These are phyloP conservation scores for Taxillus chinensis DNA, from an alignment of 164 flowering plant species.

Conservation along the genomic window DNA sequence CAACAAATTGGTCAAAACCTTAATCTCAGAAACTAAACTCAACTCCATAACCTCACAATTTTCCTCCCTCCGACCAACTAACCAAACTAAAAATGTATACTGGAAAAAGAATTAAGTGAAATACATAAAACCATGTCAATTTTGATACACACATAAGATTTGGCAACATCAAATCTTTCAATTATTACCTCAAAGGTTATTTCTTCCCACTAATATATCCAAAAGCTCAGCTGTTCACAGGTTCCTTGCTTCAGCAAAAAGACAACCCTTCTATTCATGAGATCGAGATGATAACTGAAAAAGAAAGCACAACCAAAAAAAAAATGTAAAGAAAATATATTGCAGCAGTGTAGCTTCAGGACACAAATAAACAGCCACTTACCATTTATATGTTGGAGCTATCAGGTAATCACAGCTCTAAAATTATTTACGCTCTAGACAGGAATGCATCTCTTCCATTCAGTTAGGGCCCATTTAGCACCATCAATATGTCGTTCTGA, in stretches of 20 bases:
- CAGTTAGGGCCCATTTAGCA: conserved; percentile 3
- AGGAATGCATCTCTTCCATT: conserved; percentile 4
- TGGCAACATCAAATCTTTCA: neutral
- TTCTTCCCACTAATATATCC: neutral
- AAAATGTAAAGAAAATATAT: neutral
- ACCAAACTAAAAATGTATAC: too few species aligned
- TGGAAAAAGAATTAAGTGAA: too few species aligned
- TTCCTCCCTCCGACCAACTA: neutral
- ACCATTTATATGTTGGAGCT: neutral
- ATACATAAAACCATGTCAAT: too few species aligned
- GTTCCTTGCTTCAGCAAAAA: neutral
- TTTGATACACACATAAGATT: too few species aligned
- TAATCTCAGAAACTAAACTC: too few species aligned
- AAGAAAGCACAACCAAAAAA: neutral
- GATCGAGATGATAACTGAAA: neutral
- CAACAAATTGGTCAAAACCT: too few species aligned
- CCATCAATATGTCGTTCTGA: neutral
- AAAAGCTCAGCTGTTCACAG: neutral
- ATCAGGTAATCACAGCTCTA: neutral
- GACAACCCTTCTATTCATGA: too few species aligned
- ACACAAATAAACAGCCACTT: neutral
- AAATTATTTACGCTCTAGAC: neutral
- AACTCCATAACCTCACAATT: neutral
- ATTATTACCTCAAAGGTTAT: neutral
- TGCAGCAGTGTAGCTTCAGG: neutral